Base-by-base conservation (phyloP, 140 eudicot species). In the Erigeron philadelphicus region DNA sequence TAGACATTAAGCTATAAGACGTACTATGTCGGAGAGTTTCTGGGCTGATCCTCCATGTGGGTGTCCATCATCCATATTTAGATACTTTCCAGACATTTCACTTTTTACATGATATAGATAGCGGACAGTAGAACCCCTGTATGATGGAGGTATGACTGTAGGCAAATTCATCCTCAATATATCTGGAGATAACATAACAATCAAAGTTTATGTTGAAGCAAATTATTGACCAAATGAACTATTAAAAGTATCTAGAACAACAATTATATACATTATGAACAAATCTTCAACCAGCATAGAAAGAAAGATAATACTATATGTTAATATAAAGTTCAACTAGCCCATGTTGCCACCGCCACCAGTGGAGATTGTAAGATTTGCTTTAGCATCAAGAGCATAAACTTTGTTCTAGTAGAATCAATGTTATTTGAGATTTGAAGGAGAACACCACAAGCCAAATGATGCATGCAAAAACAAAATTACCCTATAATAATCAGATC, bases 61-160 rank as follows among this genome's bases (percentile, higher is more conserved):
- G 49, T 70, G 80, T 55, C 89, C 95, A 77, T 88, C 84, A 66
- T 88, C 88, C 85, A 81, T 61, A 40, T 76, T 77, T 42, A 87
- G 60, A 80, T 84, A 87, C 60, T 85, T 81, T 42, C 87, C 96
- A 70, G 79, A 83, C 81, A 93, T 68, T 60, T 84, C 67, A 76
- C 80, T 79, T 80, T 80, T 84, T 62, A 83, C 82, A 77, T 89
- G 89, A 80, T 93, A 93, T 17, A 89, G 66, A 74, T 93, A 93
- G 48, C 98, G 94, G 70, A 93, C 86, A 23, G 98, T 85, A 60
- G 98, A 81, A 53, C 98, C 98, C 81, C 84, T 83, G 87, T 86
- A 89, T 61, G 98, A 93, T 72, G 98, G 98, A 72, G 98, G 98
- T 61, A 93, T 83, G 76, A 66, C 42, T 82, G 72, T 80, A 8